Base-by-base conservation (phyloP, 2,329 filamentous ascomycete species). In the Trichoderma asperellum region DNA sequence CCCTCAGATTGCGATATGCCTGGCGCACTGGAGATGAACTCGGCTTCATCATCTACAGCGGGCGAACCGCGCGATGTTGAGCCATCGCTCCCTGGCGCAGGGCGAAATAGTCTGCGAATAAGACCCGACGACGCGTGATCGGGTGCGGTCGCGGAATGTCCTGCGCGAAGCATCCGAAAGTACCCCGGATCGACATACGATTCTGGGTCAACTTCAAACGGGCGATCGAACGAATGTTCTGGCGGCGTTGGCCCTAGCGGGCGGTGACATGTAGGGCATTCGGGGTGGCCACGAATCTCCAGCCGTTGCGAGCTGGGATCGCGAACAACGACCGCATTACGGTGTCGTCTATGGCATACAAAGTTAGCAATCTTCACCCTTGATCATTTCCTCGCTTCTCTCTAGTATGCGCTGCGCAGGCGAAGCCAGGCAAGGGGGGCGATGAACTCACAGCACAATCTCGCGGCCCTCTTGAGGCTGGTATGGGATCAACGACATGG, bases 211-310 rank as follows among this genome's bases (percentile, higher is more conserved):
- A 80, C 75, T 53, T 76, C 79, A 68, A 75, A 79, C 5, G 77
- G 72, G n/a, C 74, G 75, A 66, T 86, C 86, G 76, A 82, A 88
- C 71, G 83, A 78, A 37, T 82, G 81, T 27, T 88, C 85, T 64
- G 85, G 80, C 52, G 87, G 43, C 77, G 78, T 49, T 77, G 79
- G 76, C 72, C 85, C 78, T 79, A 89, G 86, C 21, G 93, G 89
- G 65, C 92, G 91, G 77, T 94, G 92, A 78, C 95, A 97, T 76
- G 93, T 93, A n/a, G 96, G 96, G 77, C 96, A 99, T 76, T 94
- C 89, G 70, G 88, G 87, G 69, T 94, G 82, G 70, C 85, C 89
- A 71, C 92, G 91, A 63, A 97, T 91, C 74, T 93, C 93, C 72
- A 99, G 88, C 74, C 94, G 92, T 72, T 91, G 91, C 7, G 94